Conservation (phyloP, 495 filamentous ascomycete genomes). For the Trichoderma asperelloides region DNA sequence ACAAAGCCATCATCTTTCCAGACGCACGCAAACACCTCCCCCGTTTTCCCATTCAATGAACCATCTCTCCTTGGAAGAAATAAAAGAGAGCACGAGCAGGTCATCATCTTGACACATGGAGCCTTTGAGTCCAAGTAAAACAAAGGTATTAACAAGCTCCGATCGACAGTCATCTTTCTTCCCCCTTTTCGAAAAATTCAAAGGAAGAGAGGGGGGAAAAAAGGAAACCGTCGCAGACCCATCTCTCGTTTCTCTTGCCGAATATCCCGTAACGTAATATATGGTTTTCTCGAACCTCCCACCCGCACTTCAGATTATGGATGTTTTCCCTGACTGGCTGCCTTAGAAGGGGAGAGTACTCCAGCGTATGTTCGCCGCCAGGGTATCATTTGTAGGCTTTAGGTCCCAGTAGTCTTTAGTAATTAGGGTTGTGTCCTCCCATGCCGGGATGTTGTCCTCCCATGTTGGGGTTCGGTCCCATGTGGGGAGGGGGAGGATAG, state of each 20-base stretch:
- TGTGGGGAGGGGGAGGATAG: conserved; percentile 30
- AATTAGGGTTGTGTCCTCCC: neutral
- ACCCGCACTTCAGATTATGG: neutral
- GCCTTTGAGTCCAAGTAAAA: neutral
- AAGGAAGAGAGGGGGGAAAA: too few relatives aligned
- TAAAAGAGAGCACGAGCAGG: neutral
- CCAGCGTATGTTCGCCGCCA: conserved; percentile 6
- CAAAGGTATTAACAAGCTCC: neutral
- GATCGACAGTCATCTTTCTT: neutral
- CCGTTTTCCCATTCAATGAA: neutral
- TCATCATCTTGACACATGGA: neutral
- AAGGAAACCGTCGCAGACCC: too few relatives aligned
- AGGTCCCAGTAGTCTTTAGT: conserved; percentile 1
- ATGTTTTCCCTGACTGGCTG: neutral
- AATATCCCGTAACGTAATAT: neutral
- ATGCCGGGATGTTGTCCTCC: neutral
- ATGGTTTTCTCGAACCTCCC: neutral
- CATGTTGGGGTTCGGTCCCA: conserved; percentile 32
- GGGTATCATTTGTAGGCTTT: neutral
- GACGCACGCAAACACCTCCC: neutral
- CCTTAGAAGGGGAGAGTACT: conserved; percentile 6
- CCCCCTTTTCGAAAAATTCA: neutral
- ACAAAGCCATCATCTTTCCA: neutral
- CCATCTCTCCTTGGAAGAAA: neutral
- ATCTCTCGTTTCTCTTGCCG: neutral